Percentiles rank a stretch among this genome's conserved stretches.
Evolutionary conservation across 2,329 filamentous ascomycete species (phyloP).

Genomic region (Trichoderma sp.): DNA sequence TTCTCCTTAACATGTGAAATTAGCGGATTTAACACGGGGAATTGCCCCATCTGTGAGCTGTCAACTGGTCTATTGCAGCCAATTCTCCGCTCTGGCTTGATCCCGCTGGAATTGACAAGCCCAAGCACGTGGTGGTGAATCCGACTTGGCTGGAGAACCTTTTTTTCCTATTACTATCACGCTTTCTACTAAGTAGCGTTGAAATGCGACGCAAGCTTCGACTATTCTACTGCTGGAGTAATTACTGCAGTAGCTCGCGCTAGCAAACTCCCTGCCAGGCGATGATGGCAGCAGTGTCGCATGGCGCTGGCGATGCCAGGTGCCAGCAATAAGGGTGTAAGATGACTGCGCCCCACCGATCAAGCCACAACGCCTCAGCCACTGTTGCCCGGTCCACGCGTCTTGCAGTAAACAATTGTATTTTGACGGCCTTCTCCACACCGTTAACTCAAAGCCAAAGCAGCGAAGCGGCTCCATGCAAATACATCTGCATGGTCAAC

Average conservation of each 20-base stretch:
- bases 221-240: not conserved
- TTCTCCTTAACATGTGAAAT: conserved; percentile 30
- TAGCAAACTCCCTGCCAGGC: no score
- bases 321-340: not conserved
- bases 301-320: not conserved
- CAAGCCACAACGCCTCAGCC: conserved; percentile 16
- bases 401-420: conserved; percentile 15
- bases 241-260: not conserved
- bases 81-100: not conserved
- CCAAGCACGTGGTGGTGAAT: not conserved
- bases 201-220: not conserved
- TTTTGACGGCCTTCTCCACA: conserved; percentile 19
- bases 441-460: conserved; percentile 21
- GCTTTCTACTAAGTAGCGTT: not conserved
- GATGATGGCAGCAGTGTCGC: not conserved
- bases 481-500: conserved; percentile 19
- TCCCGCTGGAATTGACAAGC: not conserved
- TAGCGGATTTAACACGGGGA: not conserved
- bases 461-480: conserved; percentile 8
- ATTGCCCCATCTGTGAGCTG: not conserved
- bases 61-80: not conserved
- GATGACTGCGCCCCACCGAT: not conserved
- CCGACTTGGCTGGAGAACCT: not conserved
- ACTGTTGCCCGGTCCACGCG: conserved; percentile 23
- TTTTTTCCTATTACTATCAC: not conserved